A percentile compares a stretch with the other conserved stretches of the same genome.
Evolutionary conservation across 2,329 filamentous ascomycete species (phyloP).

Genomic region (Clonostachys sp.): DNA sequence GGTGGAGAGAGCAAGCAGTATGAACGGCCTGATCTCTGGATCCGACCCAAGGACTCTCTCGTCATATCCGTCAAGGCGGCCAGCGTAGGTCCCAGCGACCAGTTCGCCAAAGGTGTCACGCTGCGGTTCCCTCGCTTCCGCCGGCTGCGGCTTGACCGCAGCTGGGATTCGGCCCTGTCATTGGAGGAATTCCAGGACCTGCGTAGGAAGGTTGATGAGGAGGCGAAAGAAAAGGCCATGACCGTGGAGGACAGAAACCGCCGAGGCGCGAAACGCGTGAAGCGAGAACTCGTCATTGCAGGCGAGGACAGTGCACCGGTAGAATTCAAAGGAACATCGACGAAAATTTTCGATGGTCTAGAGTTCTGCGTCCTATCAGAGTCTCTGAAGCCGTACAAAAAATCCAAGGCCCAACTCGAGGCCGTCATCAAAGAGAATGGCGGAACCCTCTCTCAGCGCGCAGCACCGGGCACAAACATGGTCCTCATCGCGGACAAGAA

Average conservation of each 20-base stretch:
- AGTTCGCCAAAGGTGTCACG: conserved; percentile 73
- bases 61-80: conserved; percentile 88
- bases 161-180: conserved; percentile 77
- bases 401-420: conserved; percentile 75
- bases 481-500: conserved; percentile 77
- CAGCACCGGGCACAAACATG: conserved; percentile 56
- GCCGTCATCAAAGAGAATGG: conserved; percentile 78
- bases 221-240: conserved; percentile 70
- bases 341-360: conserved; percentile 67
- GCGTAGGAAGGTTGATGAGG: conserved; percentile 64
- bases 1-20: conserved; percentile 66
- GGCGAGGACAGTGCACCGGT: conserved; percentile 48
- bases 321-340: conserved; percentile 40
- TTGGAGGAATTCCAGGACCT: conserved; percentile 73
- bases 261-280: conserved; percentile 53
- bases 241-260: conserved; percentile 67
- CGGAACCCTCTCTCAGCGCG: conserved; percentile 72
- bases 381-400: conserved; percentile 63
- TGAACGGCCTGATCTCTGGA: conserved; percentile 89
- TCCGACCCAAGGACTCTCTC: conserved; percentile 80
- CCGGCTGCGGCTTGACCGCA: conserved; percentile 72
- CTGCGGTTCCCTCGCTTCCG: conserved; percentile 91
- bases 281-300: conserved; percentile 65
- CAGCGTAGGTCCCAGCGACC: conserved; percentile 67
- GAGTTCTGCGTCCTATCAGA: conserved; percentile 84